These are phyloP conservation scores for Yamadazyma mexicana DNA, from an alignment of 1,139 yeast genomes.

Conservation along the genomic window DNA sequence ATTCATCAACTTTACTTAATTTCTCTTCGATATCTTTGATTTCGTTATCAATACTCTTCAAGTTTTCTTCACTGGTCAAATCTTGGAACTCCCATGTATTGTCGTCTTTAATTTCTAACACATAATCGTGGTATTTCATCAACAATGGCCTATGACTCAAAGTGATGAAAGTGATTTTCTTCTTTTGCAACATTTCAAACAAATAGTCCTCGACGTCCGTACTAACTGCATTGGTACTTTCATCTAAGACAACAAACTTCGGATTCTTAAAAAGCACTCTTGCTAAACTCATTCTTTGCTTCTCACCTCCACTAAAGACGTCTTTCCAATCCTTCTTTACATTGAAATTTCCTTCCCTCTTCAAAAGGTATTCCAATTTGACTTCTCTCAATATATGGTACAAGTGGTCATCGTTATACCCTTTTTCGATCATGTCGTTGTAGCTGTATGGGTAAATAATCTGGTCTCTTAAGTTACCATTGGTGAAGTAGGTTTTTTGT, in stretches of 20 bases:
- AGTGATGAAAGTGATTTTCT: conserved; percentile 77
- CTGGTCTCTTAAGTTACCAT: conserved; percentile 85
- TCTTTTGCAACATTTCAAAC: conserved; percentile 71
- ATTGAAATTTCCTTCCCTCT: conserved; percentile 61
- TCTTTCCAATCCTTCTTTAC: conserved; percentile 83
- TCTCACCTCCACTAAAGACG: conserved; percentile 92
- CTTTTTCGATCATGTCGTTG: conserved; percentile 73
- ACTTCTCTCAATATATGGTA: conserved; percentile 72
- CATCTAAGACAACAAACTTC: conserved; percentile 82
- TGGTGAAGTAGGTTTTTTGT: conserved; percentile 75
- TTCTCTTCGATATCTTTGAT: conserved; percentile 59
- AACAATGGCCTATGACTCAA: conserved; percentile 84
- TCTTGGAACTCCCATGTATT: conserved; percentile 45
- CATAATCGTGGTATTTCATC: conserved; percentile 79
- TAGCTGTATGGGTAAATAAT: conserved; percentile 82
- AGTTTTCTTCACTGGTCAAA: conserved; percentile 60
- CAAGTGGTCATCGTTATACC: conserved; percentile 69
- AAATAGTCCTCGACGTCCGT: conserved; percentile 89
- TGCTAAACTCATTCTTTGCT: conserved; percentile 90
- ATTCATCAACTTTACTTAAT: conserved; percentile 49
- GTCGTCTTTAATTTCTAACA: conserved; percentile 61
- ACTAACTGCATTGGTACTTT: conserved; percentile 90
- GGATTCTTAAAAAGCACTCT: conserved; percentile 82
- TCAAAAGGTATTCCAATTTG: conserved; percentile 73
- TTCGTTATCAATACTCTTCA: conserved; percentile 63